These are phyloP conservation scores for Microthyrium microscopicum DNA, from an alignment of 2,329 filamentous ascomycete species.

Conservation along the genomic window DNA sequence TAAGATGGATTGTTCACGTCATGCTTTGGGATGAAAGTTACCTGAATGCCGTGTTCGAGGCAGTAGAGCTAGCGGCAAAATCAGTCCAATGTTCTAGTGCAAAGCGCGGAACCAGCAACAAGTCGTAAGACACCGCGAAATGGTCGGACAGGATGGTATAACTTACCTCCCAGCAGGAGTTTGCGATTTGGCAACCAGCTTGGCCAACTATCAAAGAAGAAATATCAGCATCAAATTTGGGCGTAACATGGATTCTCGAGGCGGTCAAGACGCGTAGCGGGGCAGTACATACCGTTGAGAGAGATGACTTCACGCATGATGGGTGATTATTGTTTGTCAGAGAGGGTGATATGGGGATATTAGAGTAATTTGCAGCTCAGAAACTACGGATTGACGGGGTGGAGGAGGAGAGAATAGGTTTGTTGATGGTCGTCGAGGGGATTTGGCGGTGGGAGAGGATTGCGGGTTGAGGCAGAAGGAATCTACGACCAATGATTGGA, in stretches of 20 bases:
- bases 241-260: conserved; percentile 12
- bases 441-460: no score
- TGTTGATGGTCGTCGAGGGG: no score
- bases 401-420: no score
- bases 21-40: conserved; percentile 25
- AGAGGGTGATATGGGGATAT: neutral
- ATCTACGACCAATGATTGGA: no score
- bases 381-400: no score
- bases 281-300: conserved; percentile 69
- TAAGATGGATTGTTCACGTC: conserved; percentile 11
- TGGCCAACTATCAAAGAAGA: conserved; percentile 67
- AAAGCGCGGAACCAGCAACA: conserved; percentile 8
- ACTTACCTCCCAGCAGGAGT: conserved; percentile 99
- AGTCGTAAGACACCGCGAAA: neutral
- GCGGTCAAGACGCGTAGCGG: conserved; percentile 26
- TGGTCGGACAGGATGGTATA: conserved; percentile 9
- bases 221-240: conserved; percentile 27
- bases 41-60: conserved; percentile 98
- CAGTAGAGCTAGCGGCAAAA: conserved; percentile 69
- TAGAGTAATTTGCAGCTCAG: no score
- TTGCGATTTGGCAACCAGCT: conserved; percentile 99
- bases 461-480: no score
- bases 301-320: conserved; percentile 75
- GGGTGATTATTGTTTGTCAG: neutral
- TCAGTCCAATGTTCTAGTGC: conserved; percentile 14